These are phyloP conservation scores for Tremella fuciformis DNA, from an alignment of 768 basidiomycete species.

Conservation along the genomic window DNA sequence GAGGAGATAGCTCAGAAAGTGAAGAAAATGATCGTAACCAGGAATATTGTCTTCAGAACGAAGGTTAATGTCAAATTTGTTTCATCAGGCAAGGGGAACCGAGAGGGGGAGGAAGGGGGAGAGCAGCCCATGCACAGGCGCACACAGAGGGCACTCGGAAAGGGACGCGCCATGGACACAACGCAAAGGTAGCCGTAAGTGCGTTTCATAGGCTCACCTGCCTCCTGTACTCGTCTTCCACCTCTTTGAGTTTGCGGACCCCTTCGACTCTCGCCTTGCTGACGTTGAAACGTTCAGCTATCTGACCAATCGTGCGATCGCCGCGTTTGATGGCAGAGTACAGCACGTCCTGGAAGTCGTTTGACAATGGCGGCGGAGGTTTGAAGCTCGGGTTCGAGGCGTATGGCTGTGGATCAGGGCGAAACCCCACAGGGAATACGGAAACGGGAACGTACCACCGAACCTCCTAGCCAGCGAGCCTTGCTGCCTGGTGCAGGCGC, in stretches of 20 bases:
- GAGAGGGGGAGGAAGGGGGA: not conserved
- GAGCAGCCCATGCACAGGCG: too few relatives aligned
- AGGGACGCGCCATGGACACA: too few relatives aligned
- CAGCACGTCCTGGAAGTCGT: constrained; percentile 39
- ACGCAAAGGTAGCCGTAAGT: too few relatives aligned
- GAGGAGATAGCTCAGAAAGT: constrained; percentile 46
- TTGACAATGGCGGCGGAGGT: constrained; percentile 49
- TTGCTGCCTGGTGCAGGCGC: constrained; percentile 30
- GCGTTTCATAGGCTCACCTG: too few relatives aligned
- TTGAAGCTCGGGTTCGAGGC: constrained; percentile 47
- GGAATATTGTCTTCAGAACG: constrained; percentile 51
- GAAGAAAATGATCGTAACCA: constrained; percentile 52
- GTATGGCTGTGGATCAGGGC: constrained; percentile 38
- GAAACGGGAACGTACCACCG: constrained; percentile 32
- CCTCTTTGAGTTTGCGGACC: constrained; percentile 43
- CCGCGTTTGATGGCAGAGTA: constrained; percentile 30
- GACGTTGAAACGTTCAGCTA: constrained; percentile 42
- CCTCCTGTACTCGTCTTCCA: constrained; percentile 42
- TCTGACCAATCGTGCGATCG: constrained; percentile 25
- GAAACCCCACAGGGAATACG: not conserved
- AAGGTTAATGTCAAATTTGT: constrained; percentile 53
- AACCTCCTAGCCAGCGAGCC: constrained; percentile 46
- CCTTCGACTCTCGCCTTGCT: constrained; percentile 49
- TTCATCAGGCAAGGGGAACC: constrained; percentile 36
- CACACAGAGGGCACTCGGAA: too few relatives aligned